Evolutionary conservation across 768 basidiomycete species (phyloP), one percentile per base, ranked within the genome.

Genomic region (Coprinopsis strossmayeri): DNA sequence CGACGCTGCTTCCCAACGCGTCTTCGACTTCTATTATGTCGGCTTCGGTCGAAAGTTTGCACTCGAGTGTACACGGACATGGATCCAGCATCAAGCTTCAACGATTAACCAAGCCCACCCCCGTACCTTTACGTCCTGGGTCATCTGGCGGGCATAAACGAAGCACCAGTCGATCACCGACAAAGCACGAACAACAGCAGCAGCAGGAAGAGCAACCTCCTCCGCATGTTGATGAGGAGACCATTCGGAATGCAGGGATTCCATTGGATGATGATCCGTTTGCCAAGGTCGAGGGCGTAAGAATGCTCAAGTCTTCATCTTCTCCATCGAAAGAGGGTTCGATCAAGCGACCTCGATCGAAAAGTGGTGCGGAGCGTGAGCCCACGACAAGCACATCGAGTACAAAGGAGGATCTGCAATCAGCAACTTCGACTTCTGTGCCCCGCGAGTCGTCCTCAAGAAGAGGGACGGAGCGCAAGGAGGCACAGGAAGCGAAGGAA

Each of bases 221-320:
- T 21, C 59, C 59, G n/a, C 60, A 60, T 34, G 35, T 63, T n/a
- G 64, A 64, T 20, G 59, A 61, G 7, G 57, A 59, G n/a, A 54
- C 58, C 2, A 61, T 39, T 23, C 20, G 42, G 42, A 48, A 51
- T 17, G 49, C 34, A 17, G 53, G 45, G 26, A 50, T 46, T 63
- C 15, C 70, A 23, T 60, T 73, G 34, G 71, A 73, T 37, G 73
- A 72, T 43, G 77, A 78, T 58, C 75, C 81, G 2, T 82, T 83
- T 61, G 81, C 80, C 9, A 74, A 73, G 56, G 63, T 60, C 0
- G 72, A 74, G 34, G 79, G 77, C 15, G 79, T 82, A 5, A 74
- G 59, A 56, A 59, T 83, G 67, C 27, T 78, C 30, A 65, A 62
- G 42, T 59, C 64, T 2, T 35, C 21, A 5, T 43, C 24, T 39